phyloP scores from a whole-genome alignment of 2,329 filamentous ascomycete species.

The Epichloe typhina region DNA sequence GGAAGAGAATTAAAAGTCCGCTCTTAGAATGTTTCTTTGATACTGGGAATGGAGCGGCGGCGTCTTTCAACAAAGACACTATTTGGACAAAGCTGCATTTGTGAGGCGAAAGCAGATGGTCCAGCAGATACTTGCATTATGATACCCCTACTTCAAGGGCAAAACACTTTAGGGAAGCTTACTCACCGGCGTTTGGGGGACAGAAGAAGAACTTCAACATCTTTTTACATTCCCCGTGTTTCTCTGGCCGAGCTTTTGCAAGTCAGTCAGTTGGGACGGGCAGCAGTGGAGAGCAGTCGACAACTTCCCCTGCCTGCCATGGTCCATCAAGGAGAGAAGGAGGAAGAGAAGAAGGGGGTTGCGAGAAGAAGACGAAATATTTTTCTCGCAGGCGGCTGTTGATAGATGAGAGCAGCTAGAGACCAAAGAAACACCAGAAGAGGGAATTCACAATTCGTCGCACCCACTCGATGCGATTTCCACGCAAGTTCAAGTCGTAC shows the following conservation, averaged over 20 bases:
- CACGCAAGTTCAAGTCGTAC: too few relatives aligned
- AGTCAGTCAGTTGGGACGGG: slow-evolving; percentile 14
- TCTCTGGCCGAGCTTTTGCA: slow-evolving; percentile 28
- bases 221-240: slow-evolving; percentile 26
- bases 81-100: slow-evolving; percentile 24
- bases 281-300: neutral
- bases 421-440: slow-evolving; percentile 4
- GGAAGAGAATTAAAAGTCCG: neutral
- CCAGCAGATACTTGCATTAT: slow-evolving; percentile 25
- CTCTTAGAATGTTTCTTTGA: slow-evolving; percentile 16
- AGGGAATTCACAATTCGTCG: neutral
- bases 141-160: slow-evolving; percentile 23
- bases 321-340: neutral
- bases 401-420: slow-evolving; percentile 7
- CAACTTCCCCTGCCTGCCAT: neutral
- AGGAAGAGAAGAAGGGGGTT: neutral
- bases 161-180: slow-evolving; percentile 19
- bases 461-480: neutral
- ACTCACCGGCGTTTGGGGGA: slow-evolving; percentile 26
- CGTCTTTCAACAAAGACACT: slow-evolving; percentile 36
- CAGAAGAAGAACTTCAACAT: slow-evolving; percentile 36
- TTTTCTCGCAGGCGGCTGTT: neutral
- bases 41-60: slow-evolving; percentile 24
- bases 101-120: slow-evolving; percentile 19
- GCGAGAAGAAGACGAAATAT: neutral